Evolutionary conservation across 257 asterid species (phyloP), one percentile per base, ranked within the genome.

Genomic region (Nyctanthes arbortristis): DNA sequence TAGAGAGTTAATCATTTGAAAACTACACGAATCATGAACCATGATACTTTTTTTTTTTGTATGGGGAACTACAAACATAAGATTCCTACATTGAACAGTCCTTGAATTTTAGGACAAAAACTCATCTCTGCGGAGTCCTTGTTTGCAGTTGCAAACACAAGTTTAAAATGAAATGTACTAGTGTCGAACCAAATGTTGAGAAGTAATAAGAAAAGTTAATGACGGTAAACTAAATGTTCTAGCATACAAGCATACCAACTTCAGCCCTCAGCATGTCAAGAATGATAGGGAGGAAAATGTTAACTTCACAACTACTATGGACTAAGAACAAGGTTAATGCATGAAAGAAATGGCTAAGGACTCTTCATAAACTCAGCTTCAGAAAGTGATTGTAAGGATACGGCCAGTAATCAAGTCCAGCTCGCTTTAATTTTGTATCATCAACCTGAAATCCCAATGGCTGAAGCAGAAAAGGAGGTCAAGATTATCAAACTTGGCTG

Each of bases 391-490:
- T 37, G 66, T 31, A 63, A 72, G 97, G 99, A 94, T 94, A 94
- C 96, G 97, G 99, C 99, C 99, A 86, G 81, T 94, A 91, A 80
- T 89, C 97, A 66, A 91, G 95, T 77, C 99, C 99, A 68, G 99
- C 99, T 24, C 97, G 92, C 83, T 88, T 94, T 61, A 87, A 62
- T 81, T 91, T 94, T 49, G 96, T 75, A 73, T 85, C 91, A 78
- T 91, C 97, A 54, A 91, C 83, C 84, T 85, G 88, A 79, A 91
- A 91, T 24, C 99, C 97, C 76, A 91, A 66, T n/a, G 97, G 99
- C 97, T 94, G 87, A 70, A 81, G 57, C 61, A 65, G 61, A 62
- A 61, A 80, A 73, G 40, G 61, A 36, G 37, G 66, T 63, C 54
- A 24, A 31, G 22, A 69, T 24, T 39, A 54, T 59, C 36, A 58